Base-by-base conservation (phyloP, 345 rosid genomes). In the Syzygium aqueum region DNA sequence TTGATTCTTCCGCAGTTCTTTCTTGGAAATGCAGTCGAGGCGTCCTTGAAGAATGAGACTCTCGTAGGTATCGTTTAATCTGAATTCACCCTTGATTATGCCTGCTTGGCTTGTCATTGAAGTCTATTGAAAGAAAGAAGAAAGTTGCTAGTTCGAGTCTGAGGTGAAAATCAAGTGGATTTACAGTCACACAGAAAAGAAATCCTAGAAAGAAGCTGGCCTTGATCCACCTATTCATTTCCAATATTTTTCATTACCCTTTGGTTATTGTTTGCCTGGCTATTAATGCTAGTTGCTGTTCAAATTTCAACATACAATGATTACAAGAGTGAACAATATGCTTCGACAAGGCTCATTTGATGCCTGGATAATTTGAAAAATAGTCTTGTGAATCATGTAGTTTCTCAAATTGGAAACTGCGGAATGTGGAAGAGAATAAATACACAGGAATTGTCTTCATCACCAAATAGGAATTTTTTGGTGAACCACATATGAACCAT, bases 1-100 rank as follows among this genome's bases (percentile, higher is more conserved):
- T 85, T 97, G 91, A 91, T 94, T 87, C 87, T 96, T 89, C 98
- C 97, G 1, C 98, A 96, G 90, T 93, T 95, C 88, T 94, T 93
- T 91, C 89, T 96, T 11, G 91, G 92, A 83, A 88, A 90, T 88
- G 91, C 89, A 84, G 90, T 96, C 51, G 96, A 93, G 87, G 91
- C 91, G 40, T 73, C 92, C 52, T 80, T 94, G 43, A 93, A 88
- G 93, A 92, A 96, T 53, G 94, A 89, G n/a, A 89, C 92, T 86
- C 86, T 95, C 87, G 85, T 80, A 65, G 96, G 95, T 94, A 89
- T 5, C 37, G 15, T 84, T 84, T 84, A 84, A 17, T 50, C 25
- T 16, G 28, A 25, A 27, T 84, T 33, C 49, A 73, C 49, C 80
- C 25, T 73, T 73, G 49, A 40, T 37, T 73, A 33, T 73, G 49